Evolutionary conservation across 2,329 filamentous ascomycete species (phyloP), one percentile per base, ranked within the genome.

Genomic region (Incumbomyces delicatus): DNA sequence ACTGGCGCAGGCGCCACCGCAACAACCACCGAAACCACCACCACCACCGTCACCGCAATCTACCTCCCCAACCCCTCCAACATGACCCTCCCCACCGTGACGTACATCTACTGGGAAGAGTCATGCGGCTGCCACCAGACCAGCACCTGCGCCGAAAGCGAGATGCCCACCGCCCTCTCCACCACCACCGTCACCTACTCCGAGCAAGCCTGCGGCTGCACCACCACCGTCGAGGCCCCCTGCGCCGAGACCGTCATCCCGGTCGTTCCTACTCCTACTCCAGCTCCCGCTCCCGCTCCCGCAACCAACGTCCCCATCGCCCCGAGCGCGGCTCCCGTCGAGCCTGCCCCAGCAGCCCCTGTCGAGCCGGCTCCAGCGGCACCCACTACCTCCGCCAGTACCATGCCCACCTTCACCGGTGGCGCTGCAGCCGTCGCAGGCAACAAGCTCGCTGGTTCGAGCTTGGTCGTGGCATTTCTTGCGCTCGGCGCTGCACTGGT

Each of bases 201-300:
- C 41, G 52, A 53, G n/a, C 29, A 45, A 3, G 47, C 46, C 7
- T 56, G 53, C 38, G 48, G 50, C 17, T 56, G 53, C 49, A 44
- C 41, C 10, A 54, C 52, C 41, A 54, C 46, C 2, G 46, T 50
- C 2, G 45, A 43, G 18, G 35, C 53, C 11, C 44, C 48, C 18
- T 52, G 48, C 41, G 50, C 50, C 22, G 53, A 49, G 45, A 53
- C 47, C 30, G 52, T 52, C 35, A 52, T 49, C 16, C 47, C 53
- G n/a, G 17, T 44, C 10, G 33, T 30, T 17, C 31, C 32, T 3
- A 20, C 32, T 6, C 17, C 33, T 8, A 14, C 32, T n/a, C 11
- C 41, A 16, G 12, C 30, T 12, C 18, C 38, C 2, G 46, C 38
- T 16, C 14, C 38, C 11, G 6, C 20, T 16, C 12, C 38, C 4